These are phyloP conservation scores for Triangularia verruculosa DNA, from an alignment of 2,329 filamentous ascomycete genomes.

Conservation along the genomic window DNA sequence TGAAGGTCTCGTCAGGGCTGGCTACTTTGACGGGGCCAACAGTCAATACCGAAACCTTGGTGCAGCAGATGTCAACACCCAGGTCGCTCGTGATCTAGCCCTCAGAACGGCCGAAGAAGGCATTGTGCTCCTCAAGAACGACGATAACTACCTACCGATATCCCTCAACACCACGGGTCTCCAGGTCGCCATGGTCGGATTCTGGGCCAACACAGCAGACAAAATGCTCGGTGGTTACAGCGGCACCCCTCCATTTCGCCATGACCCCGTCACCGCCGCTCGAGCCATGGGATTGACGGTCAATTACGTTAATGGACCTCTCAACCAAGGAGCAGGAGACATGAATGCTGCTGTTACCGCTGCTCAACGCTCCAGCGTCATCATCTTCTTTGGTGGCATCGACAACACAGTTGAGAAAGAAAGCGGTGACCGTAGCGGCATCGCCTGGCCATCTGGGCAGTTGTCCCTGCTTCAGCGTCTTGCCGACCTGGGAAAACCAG, in stretches of 20 bases:
- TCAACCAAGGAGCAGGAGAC: slow-evolving; percentile 27
- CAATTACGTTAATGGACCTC: slow-evolving; percentile 40
- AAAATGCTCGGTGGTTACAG: slow-evolving; percentile 60
- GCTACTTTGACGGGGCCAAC: slow-evolving; percentile 54
- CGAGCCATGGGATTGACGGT: slow-evolving; percentile 44
- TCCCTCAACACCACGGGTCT: slow-evolving; percentile 44
- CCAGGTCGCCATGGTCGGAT: slow-evolving; percentile 54
- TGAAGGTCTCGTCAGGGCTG: slow-evolving; percentile 50
- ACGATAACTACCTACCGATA: slow-evolving; percentile 46
- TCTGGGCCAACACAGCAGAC: slow-evolving; percentile 55
- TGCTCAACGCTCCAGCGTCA: slow-evolving; percentile 38
- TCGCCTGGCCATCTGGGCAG: slow-evolving; percentile 52
- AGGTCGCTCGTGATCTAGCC: slow-evolving; percentile 53
- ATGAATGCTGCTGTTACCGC: slow-evolving; percentile 18
- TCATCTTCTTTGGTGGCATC: slow-evolving; percentile 55
- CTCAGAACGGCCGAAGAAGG: slow-evolving; percentile 51
- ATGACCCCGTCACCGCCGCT: slow-evolving; percentile 51
- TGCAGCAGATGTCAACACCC: slow-evolving; percentile 55
- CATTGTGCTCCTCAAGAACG: slow-evolving; percentile 53
- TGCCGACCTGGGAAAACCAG: slow-evolving; percentile 43
- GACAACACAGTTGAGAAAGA: slow-evolving; percentile 53
- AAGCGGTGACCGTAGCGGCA: slow-evolving; percentile 46
- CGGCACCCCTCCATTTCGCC: slow-evolving; percentile 54
- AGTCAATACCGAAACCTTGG: slow-evolving; percentile 49
- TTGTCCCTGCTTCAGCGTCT: slow-evolving; percentile 49